phyloP scores from a whole-genome alignment of 306 rosid genomes.

The Vachellia pachyceras region DNA sequence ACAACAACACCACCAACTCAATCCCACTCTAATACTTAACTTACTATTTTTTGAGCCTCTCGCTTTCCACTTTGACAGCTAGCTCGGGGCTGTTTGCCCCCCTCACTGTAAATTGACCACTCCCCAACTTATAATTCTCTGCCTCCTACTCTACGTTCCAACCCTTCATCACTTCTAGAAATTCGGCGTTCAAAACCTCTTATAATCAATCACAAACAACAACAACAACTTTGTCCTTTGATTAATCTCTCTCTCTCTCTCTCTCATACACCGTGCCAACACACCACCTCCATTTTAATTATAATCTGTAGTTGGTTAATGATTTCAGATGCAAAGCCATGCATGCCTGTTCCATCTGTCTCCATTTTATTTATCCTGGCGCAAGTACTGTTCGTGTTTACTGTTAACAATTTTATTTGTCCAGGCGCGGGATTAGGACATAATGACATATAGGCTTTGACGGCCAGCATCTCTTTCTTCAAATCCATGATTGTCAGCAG shows the following conservation, averaged over 20 bases:
- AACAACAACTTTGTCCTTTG: background rate
- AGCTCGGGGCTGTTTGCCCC: background rate
- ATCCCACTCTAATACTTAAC: background rate
- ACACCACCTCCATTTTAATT: background rate
- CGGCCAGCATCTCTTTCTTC: conserved; percentile 5
- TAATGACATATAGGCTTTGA: background rate
- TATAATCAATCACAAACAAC: background rate
- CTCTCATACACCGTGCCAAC: background rate
- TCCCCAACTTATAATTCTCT: conserved; percentile 6
- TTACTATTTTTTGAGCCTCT: conserved; percentile 1
- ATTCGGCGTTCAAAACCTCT: conserved; percentile 26
- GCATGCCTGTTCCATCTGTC: background rate
- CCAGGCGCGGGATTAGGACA: background rate
- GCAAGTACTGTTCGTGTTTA: background rate
- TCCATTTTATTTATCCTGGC: background rate
- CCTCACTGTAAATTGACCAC: conserved; percentile 18
- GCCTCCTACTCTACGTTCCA: background rate
- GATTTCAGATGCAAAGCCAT: background rate
- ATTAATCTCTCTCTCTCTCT: no score
- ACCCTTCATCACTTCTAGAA: conserved; percentile 29
- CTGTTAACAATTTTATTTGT: background rate
- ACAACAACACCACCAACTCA: no score
- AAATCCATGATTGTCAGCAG: conserved; percentile 8
- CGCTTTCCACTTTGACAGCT: conserved; percentile 31
- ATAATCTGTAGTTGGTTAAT: no score